Evolutionary conservation across 257 asterid species (phyloP).

Genomic region (Handroanthus guayacan): DNA sequence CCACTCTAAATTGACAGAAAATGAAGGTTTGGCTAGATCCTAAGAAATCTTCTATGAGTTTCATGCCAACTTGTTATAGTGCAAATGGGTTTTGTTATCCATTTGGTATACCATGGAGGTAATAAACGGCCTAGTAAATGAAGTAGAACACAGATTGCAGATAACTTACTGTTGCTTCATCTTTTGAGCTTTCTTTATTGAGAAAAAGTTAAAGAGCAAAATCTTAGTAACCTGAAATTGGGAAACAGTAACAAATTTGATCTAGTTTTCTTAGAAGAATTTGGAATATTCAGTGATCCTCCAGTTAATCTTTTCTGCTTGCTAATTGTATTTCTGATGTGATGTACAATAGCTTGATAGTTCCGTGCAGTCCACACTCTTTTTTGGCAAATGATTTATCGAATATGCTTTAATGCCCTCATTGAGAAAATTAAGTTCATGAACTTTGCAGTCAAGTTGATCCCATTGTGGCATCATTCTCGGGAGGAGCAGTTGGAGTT

Average conservation of each 20-base stretch:
- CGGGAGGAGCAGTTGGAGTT: constrained; percentile 99
- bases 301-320: neutral
- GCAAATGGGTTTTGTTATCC: neutral
- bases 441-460: constrained; percentile 75
- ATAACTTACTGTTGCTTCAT: neutral
- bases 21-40: neutral
- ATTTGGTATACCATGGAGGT: neutral
- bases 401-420: neutral
- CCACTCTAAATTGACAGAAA: neutral
- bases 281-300: neutral
- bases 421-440: neutral
- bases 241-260: neutral
- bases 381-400: neutral
- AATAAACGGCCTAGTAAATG: neutral
- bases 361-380: neutral
- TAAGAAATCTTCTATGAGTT: neutral
- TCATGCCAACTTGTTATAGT: neutral
- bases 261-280: neutral
- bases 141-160: neutral
- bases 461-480: constrained; percentile 97
- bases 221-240: neutral
- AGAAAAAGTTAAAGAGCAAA: neutral
- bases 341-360: neutral
- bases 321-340: neutral
- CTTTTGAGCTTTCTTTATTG: neutral